Percentiles rank a stretch among this genome's conserved stretches.
phyloP scores from a whole-genome alignment of 2,329 filamentous ascomycete genomes.

The Colletotrichum scovillei region DNA sequence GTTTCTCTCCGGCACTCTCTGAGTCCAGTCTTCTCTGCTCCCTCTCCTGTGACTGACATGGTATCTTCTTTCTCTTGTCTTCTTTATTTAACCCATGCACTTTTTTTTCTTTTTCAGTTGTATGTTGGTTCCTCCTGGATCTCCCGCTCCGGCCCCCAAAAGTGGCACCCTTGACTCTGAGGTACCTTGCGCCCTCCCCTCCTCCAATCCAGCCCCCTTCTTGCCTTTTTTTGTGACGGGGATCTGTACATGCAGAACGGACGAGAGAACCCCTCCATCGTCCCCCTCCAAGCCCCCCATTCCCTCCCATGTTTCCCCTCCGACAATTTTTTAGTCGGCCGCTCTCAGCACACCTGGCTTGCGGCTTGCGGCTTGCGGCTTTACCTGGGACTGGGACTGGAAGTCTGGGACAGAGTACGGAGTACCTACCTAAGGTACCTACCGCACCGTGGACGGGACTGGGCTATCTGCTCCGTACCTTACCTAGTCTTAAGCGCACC shows the following conservation, averaged over 20 bases:
- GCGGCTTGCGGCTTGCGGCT: no score
- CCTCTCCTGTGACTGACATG: neutral
- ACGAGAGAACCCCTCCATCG: constrained; percentile 27
- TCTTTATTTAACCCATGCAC: neutral
- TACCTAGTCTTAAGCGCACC: constrained; percentile 28
- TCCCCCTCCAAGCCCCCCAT: constrained; percentile 3
- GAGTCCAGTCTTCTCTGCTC: neutral
- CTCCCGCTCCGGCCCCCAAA: neutral
- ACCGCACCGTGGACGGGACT: no score
- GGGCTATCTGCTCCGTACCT: neutral
- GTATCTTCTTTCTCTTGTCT: neutral
- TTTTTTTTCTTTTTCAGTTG: neutral
- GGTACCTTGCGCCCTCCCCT: neutral
- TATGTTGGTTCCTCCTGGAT: neutral
- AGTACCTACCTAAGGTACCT: neutral
- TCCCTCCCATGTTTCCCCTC: neutral
- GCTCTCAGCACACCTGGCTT: constrained; percentile 1
- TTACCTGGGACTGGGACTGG: no score
- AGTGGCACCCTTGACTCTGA: neutral
- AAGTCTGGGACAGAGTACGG: neutral
- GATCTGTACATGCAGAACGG: constrained; percentile 10
- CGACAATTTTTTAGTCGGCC: constrained; percentile 12
- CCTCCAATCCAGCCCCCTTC: neutral
- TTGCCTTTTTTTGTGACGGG: neutral
- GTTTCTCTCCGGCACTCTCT: neutral